Base-by-base conservation (phyloP, 2,329 filamentous ascomycete genomes). In the Alternaria sp. region DNA sequence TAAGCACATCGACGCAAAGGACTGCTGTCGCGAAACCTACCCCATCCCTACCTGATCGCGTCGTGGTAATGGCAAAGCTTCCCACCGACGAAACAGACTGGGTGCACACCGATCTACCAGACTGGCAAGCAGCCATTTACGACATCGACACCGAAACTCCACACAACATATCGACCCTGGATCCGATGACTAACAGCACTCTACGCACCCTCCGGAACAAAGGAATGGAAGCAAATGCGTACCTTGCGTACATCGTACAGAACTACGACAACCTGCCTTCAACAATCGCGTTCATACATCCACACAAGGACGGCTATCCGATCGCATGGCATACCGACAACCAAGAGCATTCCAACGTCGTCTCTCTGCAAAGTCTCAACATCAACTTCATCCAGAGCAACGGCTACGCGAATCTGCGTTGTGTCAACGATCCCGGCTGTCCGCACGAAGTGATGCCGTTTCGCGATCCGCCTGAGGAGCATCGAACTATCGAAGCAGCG, bases 71-170 rank as follows among this genome's bases (percentile, higher is more conserved):
- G 56, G 67, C 70, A 56, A 63, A 62, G 40, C 45, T 66, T 46
- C 61, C 66, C 3, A 59, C 28, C 54, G 69, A 73, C 23, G 68
- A 73, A 50, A 70, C 68, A 50, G 43, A 40, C 26, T 73, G 70
- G 69, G 67, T 70, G 43, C 65, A 72, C 23, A 59, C 45, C 36
- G 64, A 70, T 23, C 54, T 70, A 28, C 57, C 52, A 59, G 68
- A 67, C 57, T 85, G 78, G 57, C 79, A 85, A 84, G 72, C 75
- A 74, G 63, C 82, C 82, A 84, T 68, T 73, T 79, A 46, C 74
- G 74, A 59, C 69, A 61, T 73, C 36, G 67, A 71, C 17, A 65
- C 36, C 15, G 65, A 63, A 59, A 68, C 53, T 55, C 65, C 63
- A 8, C 65, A 67, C 45, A 61, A 62, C 19, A 30, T 9, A 54